A percentile compares a stretch with the other conserved stretches of the same genome.
These are phyloP conservation scores for Priceomyces melissophilus DNA, from an alignment of 805 yeast species.

Conservation along the genomic window DNA sequence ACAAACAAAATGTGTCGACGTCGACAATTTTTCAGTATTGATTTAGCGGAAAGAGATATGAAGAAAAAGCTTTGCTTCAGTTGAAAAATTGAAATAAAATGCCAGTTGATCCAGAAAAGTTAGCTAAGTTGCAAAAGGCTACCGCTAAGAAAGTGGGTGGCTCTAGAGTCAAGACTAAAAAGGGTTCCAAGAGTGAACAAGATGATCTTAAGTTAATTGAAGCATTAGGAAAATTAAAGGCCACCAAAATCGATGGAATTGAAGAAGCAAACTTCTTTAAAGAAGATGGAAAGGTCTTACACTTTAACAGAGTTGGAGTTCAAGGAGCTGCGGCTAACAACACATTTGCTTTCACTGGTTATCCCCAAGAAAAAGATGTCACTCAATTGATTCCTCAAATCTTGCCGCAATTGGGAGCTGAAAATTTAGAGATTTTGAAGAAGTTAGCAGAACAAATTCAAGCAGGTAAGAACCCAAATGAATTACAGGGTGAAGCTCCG, in stretches of 20 bases:
- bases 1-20: constrained; percentile 1
- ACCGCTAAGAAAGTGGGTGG: constrained; percentile 75
- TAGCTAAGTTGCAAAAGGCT: constrained; percentile 86
- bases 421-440: constrained; percentile 84
- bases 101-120: constrained; percentile 93
- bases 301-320: constrained; percentile 94
- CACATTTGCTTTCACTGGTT: constrained; percentile 93
- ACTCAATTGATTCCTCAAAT: constrained; percentile 92
- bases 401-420: constrained; percentile 95
- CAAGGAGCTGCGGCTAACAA: constrained; percentile 89
- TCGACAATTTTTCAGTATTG: constrained; percentile 15
- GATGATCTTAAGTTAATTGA: constrained; percentile 91
- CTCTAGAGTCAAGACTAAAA: constrained; percentile 91
- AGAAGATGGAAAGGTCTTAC: constrained; percentile 94
- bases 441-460: constrained; percentile 87
- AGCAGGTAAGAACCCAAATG: constrained; percentile 50
- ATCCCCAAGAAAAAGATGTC: constrained; percentile 87
- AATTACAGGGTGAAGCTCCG: constrained; percentile 44
- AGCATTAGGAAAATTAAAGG: constrained; percentile 83
- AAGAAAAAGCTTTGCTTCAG: background rate
- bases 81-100: constrained; percentile 31
- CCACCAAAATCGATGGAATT: constrained; percentile 81
- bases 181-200: constrained; percentile 65
- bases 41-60: background rate
- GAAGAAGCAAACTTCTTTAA: constrained; percentile 98